phyloP scores from a whole-genome alignment of 31 red algal species.

The Endocladia muricata region DNA sequence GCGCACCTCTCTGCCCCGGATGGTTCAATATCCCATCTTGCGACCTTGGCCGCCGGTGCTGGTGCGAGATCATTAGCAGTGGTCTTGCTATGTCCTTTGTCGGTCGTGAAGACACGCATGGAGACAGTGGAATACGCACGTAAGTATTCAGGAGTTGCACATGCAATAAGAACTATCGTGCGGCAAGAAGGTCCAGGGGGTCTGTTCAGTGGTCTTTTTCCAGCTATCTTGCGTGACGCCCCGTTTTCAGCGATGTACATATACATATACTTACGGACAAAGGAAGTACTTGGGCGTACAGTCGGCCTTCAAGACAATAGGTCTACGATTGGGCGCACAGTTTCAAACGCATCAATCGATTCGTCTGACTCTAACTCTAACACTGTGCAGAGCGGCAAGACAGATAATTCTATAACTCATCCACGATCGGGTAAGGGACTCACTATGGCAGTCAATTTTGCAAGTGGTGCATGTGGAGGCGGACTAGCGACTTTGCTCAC shows the following conservation, averaged over 20 bases:
- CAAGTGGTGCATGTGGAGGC: constrained; percentile 81
- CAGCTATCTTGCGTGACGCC: constrained; percentile 85
- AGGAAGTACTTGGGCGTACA: constrained; percentile 50
- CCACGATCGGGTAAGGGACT: constrained; percentile 39
- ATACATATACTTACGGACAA: constrained; percentile 80
- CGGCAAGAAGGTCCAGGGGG: constrained; percentile 66
- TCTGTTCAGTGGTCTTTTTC: constrained; percentile 85
- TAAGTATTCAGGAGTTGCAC: constrained; percentile 53
- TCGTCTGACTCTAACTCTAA: constrained; percentile 6
- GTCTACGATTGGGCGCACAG: constrained; percentile 37
- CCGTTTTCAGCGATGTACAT: constrained; percentile 93
- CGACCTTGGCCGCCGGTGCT: constrained; percentile 84
- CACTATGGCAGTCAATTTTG: constrained; percentile 80
- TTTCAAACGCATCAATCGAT: background rate
- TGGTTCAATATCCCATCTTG: constrained; percentile 54
- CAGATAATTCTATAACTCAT: constrained; percentile 6
- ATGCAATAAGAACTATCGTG: constrained; percentile 74
- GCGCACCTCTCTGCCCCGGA: constrained; percentile 47
- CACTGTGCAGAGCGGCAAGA: background rate
- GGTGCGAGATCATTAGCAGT: constrained; percentile 82
- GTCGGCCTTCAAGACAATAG: constrained; percentile 46
- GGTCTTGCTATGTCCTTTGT: constrained; percentile 79
- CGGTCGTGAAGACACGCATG: constrained; percentile 92
- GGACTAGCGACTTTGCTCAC: constrained; percentile 90
- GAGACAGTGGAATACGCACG: constrained; percentile 85